phyloP scores from a whole-genome alignment of 257 asterid genomes.

The Forsythia suspensa region DNA sequence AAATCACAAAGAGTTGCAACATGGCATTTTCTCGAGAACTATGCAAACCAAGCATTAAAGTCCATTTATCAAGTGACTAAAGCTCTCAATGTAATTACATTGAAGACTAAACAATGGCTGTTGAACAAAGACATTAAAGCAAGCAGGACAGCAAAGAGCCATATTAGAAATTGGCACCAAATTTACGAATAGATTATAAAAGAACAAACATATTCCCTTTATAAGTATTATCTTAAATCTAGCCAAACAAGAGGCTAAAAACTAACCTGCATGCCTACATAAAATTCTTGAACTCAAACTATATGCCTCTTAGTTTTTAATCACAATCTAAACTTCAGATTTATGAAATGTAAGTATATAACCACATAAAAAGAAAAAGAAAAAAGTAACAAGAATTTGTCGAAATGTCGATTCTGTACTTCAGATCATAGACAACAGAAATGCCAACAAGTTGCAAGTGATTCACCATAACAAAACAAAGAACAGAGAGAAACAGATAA shows the following conservation, averaged over 20 bases:
- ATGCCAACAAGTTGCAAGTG: neutral
- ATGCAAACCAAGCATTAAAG: neutral
- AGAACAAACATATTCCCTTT: neutral
- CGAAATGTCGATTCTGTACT: neutral
- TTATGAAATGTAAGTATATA: neutral
- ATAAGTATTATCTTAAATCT: neutral
- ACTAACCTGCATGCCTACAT: neutral
- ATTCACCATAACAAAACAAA: neutral
- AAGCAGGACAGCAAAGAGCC: neutral
- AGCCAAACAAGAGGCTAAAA: neutral
- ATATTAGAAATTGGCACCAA: neutral
- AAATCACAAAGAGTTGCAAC: neutral
- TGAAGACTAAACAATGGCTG: neutral
- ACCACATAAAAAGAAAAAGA: neutral
- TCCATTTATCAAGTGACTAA: neutral
- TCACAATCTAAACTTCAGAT: neutral
- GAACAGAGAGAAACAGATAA: neutral
- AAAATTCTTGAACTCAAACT: neutral
- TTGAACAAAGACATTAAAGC: neutral
- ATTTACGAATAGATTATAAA: neutral
- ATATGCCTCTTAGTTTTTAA: neutral
- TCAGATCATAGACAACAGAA: neutral
- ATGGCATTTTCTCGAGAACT: neutral
- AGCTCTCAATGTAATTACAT: neutral
- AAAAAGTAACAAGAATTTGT: neutral